Evolutionary conservation across 768 basidiomycete species (phyloP).

Genomic region (Termitomyces sp.): DNA sequence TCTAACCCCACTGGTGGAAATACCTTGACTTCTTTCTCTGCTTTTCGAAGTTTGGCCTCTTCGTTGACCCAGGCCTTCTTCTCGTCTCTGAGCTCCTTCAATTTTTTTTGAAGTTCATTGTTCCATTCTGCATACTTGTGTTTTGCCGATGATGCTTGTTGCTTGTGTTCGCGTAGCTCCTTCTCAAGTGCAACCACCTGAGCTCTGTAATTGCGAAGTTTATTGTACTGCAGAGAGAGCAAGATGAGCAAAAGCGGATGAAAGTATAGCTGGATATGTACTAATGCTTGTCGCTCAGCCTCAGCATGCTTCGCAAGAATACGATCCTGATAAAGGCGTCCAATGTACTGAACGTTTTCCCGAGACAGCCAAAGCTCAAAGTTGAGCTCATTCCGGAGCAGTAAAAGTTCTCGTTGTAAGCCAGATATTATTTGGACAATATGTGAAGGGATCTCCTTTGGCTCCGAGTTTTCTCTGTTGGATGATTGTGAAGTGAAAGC

Average conservation of each 20-base stretch:
- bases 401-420: slow-evolving; percentile 69
- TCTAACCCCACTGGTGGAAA: slow-evolving; percentile 1
- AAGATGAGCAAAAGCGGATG: neutral
- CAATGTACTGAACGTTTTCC: slow-evolving; percentile 79
- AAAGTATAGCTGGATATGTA: slow-evolving; percentile 28
- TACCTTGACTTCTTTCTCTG: slow-evolving; percentile 68
- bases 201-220: slow-evolving; percentile 68
- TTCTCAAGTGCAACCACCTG: slow-evolving; percentile 62
- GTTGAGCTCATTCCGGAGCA: slow-evolving; percentile 77
- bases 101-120: slow-evolving; percentile 69
- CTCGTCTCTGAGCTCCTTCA: slow-evolving; percentile 71
- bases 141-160: slow-evolving; percentile 67
- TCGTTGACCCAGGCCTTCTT: slow-evolving; percentile 74
- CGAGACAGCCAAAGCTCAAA: slow-evolving; percentile 82
- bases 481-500: slow-evolving; percentile 21
- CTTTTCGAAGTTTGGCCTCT: slow-evolving; percentile 59
- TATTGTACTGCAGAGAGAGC: slow-evolving; percentile 57
- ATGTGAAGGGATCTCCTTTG: slow-evolving; percentile 32
- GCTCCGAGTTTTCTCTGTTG: slow-evolving; percentile 9
- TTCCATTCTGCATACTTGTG: slow-evolving; percentile 85
- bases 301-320: slow-evolving; percentile 72
- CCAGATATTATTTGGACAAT: slow-evolving; percentile 62
- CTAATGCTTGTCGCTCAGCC: slow-evolving; percentile 76
- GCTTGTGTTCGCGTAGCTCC: slow-evolving; percentile 69
- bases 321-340: slow-evolving; percentile 70